Conservation (phyloP, 331 rosid species). For the Malus hybrid region DNA sequence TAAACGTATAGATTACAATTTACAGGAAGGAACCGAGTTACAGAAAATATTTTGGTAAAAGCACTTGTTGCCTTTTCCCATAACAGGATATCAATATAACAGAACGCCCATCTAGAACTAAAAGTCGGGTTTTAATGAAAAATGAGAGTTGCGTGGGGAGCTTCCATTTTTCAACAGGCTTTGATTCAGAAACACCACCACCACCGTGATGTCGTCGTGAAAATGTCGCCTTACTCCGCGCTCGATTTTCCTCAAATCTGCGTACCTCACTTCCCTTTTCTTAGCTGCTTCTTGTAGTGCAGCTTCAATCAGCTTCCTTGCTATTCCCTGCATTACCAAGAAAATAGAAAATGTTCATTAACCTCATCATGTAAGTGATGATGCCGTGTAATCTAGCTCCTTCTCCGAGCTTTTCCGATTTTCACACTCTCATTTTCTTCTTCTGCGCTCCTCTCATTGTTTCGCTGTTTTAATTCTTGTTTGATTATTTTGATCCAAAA, state of each 20-base stretch:
- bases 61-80: background rate
- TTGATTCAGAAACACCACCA: conserved; percentile 61
- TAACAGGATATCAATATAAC: background rate
- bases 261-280: conserved; percentile 75
- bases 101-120: background rate
- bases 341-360: background rate
- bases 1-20: background rate
- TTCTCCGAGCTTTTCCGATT: background rate
- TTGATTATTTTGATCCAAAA: too few species aligned
- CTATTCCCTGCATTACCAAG: conserved; percentile 56
- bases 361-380: background rate
- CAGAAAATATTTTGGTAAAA: background rate
- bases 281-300: conserved; percentile 83
- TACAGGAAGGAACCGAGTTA: background rate
- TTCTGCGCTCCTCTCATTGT: background rate
- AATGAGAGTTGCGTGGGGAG: conserved; percentile 30
- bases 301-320: conserved; percentile 70
- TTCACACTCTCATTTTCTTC: background rate
- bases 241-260: conserved; percentile 71
- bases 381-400: background rate
- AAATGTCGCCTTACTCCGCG: conserved; percentile 86
- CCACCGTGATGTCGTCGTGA: conserved; percentile 78
- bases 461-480: background rate
- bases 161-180: conserved; percentile 22
- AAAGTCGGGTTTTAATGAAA: conserved; percentile 48